phyloP scores from a whole-genome alignment of 208 protist genomes.

The Hexamita inflata region DNA sequence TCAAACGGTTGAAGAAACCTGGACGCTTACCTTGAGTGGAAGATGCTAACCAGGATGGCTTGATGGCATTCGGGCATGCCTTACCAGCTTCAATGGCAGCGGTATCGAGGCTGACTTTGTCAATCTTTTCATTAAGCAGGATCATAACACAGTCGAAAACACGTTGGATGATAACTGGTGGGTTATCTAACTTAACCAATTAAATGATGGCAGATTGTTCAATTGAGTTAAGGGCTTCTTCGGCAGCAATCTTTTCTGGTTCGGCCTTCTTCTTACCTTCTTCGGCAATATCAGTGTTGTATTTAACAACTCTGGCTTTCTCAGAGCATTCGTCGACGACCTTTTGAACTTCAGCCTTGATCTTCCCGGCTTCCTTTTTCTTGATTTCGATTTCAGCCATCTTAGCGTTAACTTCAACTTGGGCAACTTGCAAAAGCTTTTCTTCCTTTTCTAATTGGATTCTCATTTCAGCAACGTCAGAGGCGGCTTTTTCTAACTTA shows the following conservation, averaged over 20 bases:
- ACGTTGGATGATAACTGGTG: slow-evolving; percentile 78
- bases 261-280: slow-evolving; percentile 70
- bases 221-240: slow-evolving; percentile 74
- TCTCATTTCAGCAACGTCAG: slow-evolving; percentile 44
- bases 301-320: slow-evolving; percentile 43
- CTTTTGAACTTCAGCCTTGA: slow-evolving; percentile 70
- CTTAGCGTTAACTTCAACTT: slow-evolving; percentile 65
- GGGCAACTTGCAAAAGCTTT: slow-evolving; percentile 46
- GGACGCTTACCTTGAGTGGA: slow-evolving; percentile 49
- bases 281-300: slow-evolving; percentile 76
- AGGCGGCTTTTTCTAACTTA: slow-evolving; percentile 51
- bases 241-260: slow-evolving; percentile 70
- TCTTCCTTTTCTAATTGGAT: slow-evolving; percentile 48
- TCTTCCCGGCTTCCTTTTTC: slow-evolving; percentile 75
- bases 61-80: too few species aligned
- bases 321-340: slow-evolving; percentile 60
- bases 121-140: slow-evolving; percentile 37
- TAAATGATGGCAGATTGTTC: slow-evolving; percentile 67
- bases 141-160: slow-evolving; percentile 91
- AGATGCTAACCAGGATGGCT: slow-evolving; percentile 40
- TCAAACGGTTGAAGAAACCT: slow-evolving; percentile 49
- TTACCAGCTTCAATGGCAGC: slow-evolving; percentile 48
- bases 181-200: slow-evolving; percentile 73
- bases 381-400: slow-evolving; percentile 73
- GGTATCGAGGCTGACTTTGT: slow-evolving; percentile 24